phyloP scores from a whole-genome alignment of 345 rosid genomes.

The Atalantia buxifolia region DNA sequence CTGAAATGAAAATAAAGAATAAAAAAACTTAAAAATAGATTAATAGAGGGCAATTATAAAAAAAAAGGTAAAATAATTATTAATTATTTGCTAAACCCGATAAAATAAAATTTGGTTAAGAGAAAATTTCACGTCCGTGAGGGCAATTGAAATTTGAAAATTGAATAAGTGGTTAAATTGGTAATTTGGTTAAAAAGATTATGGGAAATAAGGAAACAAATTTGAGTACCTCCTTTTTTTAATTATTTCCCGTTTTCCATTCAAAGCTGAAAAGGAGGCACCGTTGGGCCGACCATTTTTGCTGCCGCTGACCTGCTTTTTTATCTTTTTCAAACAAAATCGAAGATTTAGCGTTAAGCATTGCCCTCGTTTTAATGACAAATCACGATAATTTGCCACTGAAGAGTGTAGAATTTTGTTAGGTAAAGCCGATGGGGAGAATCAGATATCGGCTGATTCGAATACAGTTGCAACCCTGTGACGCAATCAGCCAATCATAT shows the following conservation, averaged over 20 bases:
- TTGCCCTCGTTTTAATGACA: background rate
- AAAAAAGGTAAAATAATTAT: slow-evolving; percentile 11
- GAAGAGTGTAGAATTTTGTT: background rate
- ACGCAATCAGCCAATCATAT: background rate
- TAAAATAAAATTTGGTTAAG: slow-evolving; percentile 52
- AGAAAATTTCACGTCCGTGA: slow-evolving; percentile 61
- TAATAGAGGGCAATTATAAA: background rate
- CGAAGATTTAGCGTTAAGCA: background rate
- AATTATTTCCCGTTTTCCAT: slow-evolving; percentile 8
- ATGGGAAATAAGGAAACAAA: slow-evolving; percentile 14
- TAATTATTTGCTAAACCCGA: slow-evolving; percentile 52
- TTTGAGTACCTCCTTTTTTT: background rate
- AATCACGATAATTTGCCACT: slow-evolving; percentile 32
- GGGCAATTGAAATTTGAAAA: slow-evolving; percentile 39
- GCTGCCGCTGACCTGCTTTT: slow-evolving; percentile 39
- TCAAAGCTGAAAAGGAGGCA: slow-evolving; percentile 33
- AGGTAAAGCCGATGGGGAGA: background rate
- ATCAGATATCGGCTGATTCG: background rate
- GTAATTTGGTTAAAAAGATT: slow-evolving; percentile 22
- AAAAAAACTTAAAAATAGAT: background rate
- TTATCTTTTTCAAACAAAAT: slow-evolving; percentile 21
- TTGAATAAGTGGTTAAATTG: slow-evolving; percentile 15
- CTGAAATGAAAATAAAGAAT: slow-evolving; percentile 7
- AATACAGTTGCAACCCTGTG: background rate
- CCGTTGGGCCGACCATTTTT: slow-evolving; percentile 25